A percentile compares a stretch with the other conserved stretches of the same genome.
These are phyloP conservation scores for Rhizoclosmatium sp. DNA, from an alignment of 192 early-diverging fungal species.

Conservation along the genomic window DNA sequence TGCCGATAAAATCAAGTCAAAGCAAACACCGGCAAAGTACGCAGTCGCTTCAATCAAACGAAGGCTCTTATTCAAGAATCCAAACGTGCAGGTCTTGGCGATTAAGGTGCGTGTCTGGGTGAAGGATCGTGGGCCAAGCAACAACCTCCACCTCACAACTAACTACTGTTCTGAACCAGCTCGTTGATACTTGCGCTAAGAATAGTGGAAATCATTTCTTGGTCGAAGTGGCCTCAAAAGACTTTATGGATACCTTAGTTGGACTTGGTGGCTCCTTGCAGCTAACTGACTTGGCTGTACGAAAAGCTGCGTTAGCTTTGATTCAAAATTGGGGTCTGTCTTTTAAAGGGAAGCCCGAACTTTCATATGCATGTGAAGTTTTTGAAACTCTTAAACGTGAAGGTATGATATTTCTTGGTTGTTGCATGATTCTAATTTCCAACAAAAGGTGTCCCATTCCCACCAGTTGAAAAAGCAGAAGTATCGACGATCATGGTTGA, in stretches of 20 bases:
- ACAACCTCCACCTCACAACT: slow-evolving; percentile 14
- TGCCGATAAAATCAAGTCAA: slow-evolving; percentile 91
- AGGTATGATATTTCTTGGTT: slow-evolving; percentile 43
- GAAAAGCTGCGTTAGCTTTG: slow-evolving; percentile 72
- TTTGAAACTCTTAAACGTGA: slow-evolving; percentile 84
- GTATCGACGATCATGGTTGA: slow-evolving; percentile 75
- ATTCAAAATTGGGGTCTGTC: slow-evolving; percentile 93
- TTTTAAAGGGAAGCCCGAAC: slow-evolving; percentile 79
- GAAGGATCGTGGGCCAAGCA: background rate
- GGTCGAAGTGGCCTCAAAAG: slow-evolving; percentile 82
- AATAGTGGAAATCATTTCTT: slow-evolving; percentile 91
- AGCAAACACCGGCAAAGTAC: slow-evolving; percentile 74
- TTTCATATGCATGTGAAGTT: slow-evolving; percentile 81
- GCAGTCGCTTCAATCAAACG: slow-evolving; percentile 79
- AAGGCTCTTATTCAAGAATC: slow-evolving; percentile 87
- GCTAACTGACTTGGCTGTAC: slow-evolving; percentile 76
- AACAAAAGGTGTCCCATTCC: slow-evolving; percentile 72
- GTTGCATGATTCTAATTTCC: slow-evolving; percentile 5
- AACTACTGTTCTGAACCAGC: slow-evolving; percentile 47
- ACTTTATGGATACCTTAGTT: slow-evolving; percentile 88
- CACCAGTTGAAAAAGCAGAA: slow-evolving; percentile 69
- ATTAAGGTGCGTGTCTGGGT: slow-evolving; percentile 64
- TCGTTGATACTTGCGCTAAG: slow-evolving; percentile 94
- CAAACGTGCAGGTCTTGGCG: slow-evolving; percentile 91
- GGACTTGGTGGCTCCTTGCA: slow-evolving; percentile 60